phyloP scores from a whole-genome alignment of 1,284 basidiomycete genomes.

The Ganoderma lingzhi region DNA sequence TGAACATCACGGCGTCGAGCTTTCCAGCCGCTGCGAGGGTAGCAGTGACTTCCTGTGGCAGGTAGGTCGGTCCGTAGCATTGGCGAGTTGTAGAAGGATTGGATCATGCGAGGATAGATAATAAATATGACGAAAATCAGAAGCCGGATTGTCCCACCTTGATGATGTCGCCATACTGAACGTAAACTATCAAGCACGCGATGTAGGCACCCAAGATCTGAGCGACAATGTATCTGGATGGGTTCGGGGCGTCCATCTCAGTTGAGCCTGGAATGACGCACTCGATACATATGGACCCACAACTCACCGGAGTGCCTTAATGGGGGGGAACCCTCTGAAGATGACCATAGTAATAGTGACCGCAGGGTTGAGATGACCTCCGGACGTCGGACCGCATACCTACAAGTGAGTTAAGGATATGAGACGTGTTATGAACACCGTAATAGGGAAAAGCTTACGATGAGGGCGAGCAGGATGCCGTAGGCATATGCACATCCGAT shows the following conservation, averaged over 20 bases:
- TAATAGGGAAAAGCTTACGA: constrained; percentile 26
- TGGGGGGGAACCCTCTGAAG: constrained; percentile 62
- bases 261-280: not conserved
- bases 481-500: constrained; percentile 67
- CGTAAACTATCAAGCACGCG: constrained; percentile 66
- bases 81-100: not conserved
- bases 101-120: not conserved
- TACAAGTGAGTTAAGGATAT: not conserved
- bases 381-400: constrained; percentile 63
- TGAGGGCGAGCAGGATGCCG: constrained; percentile 67
- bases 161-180: constrained; percentile 65
- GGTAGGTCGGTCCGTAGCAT: not conserved
- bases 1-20: constrained; percentile 57
- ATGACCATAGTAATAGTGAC: constrained; percentile 64
- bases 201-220: constrained; percentile 71
- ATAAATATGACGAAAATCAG: not conserved
- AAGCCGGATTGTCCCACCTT: constrained; percentile 37
- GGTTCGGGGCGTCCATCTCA: not conserved
- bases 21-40: constrained; percentile 51
- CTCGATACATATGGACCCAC: constrained; percentile 15
- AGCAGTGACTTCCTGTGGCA: constrained; percentile 48
- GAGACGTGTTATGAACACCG: not conserved
- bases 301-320: constrained; percentile 58
- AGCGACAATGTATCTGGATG: constrained; percentile 64
- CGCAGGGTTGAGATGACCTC: constrained; percentile 70